Evolutionary conservation across 805 yeast species (phyloP), one percentile per base, ranked within the genome.

Genomic region (Myxozyma geophila): DNA sequence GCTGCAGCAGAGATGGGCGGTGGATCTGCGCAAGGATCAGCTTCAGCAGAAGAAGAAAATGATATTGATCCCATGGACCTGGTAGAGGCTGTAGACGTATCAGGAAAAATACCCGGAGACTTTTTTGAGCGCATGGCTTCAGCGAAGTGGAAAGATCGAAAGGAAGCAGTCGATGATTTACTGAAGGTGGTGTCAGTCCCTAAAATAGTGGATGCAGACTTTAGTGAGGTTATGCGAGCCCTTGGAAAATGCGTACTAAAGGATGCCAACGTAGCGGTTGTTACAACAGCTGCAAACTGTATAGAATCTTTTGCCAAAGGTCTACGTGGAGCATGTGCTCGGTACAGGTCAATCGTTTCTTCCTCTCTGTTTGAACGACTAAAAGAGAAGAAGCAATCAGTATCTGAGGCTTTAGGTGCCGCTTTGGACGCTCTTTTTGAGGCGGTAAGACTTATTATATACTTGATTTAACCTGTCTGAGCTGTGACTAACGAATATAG

Each of bases 261-360:
- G 72, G 99, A 95, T 77, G 96, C 92, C 5, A 95, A 95, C 73
- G 82, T 92, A 58, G 92, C 88, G 76, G 96, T 90, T 13, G 97
- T 89, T 0, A 87, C 89, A 15, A 72, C 87, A 37, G 90, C 97
- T 0, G 88, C 96, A 1, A 84, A 85, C 60, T 84, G 88, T 51
- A 77, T 87, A 19, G 84, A 81, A 59, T 75, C 75, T 37, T 74
- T 93, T 40, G 89, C 90, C 1, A 81, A 80, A 37, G 96, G 96
- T 0, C 78, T 95, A 53, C 80, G 86, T 60, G 69, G 74, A 1
- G 79, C 77, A 5, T 90, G 90, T 71, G 80, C 78, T 23, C 82
- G 78, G 64, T 88, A 88, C 73, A 82, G 79, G 50, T 63, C 78
- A 0, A 70, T 81, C 0, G 81, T 90, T 1, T 77, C 90, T 33